A percentile compares a stretch with the other conserved stretches of the same genome.
Evolutionary conservation across 202 grass and related monocot species (phyloP).

Genomic region (Cymbopogon flexuosus): DNA sequence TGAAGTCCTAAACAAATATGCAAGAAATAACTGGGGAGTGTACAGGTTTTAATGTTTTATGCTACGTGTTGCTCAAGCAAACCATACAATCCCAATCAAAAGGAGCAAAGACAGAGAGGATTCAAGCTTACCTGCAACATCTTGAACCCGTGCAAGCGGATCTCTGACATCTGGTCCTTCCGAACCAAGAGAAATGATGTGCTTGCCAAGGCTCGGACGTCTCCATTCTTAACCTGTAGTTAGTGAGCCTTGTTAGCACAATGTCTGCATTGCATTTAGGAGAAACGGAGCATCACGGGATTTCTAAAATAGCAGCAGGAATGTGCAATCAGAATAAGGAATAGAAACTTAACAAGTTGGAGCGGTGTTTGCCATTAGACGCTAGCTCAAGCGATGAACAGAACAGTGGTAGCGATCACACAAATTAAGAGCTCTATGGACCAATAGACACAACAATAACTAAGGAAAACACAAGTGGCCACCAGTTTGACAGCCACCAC

Average conservation of each 20-base stretch:
- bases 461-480: background rate
- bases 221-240: constrained; percentile 77
- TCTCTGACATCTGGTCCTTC: constrained; percentile 72
- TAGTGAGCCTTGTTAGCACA: background rate
- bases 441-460: background rate
- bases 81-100: background rate
- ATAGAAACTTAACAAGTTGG: background rate
- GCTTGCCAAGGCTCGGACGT: constrained; percentile 63
- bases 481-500: background rate
- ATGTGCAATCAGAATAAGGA: background rate
- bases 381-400: constrained; percentile 8
- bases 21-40: background rate
- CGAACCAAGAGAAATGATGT: constrained; percentile 77
- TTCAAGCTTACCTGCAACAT: constrained; percentile 73
- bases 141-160: constrained; percentile 89
- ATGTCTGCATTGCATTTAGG: background rate
- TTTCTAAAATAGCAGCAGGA: background rate
- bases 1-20: background rate
- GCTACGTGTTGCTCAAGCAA: constrained; percentile 3
- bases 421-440: background rate
- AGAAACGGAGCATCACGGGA: constrained; percentile 1
- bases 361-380: background rate
- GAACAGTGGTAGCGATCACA: background rate
- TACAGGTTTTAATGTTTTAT: background rate
- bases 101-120: constrained; percentile 15